phyloP scores from a whole-genome alignment of 495 filamentous ascomycete species.

The Ramalina intermedia region DNA sequence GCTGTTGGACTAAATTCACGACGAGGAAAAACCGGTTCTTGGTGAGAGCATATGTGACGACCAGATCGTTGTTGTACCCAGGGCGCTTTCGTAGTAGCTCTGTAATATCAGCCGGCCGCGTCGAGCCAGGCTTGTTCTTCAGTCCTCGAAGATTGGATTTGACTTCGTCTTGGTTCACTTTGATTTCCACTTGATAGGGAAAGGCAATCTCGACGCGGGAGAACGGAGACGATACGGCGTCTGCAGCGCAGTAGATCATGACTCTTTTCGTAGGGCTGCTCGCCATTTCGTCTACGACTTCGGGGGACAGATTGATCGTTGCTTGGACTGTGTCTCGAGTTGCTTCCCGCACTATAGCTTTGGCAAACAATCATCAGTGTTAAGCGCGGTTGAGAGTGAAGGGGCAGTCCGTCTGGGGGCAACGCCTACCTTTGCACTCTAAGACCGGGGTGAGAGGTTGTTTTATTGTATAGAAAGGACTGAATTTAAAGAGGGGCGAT shows the following conservation, averaged over 20 bases:
- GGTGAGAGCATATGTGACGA: conserved; percentile 85
- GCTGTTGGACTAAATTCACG: conserved; percentile 57
- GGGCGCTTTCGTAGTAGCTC: conserved; percentile 50
- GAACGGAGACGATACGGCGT: conserved; percentile 34
- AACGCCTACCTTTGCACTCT: conserved; percentile 50
- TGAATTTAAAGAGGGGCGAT: conserved; percentile 48
- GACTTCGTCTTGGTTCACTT: conserved; percentile 73
- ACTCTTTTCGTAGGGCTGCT: conserved; percentile 42
- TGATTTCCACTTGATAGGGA: conserved; percentile 81
- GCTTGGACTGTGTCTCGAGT: conserved; percentile 37
- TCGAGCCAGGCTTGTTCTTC: conserved; percentile 91
- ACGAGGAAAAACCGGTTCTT: conserved; percentile 70
- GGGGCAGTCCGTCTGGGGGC: neutral
- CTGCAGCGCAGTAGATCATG: conserved; percentile 69
- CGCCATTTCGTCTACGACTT: conserved; percentile 32
- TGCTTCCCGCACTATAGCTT: conserved; percentile 30
- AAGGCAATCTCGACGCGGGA: conserved; percentile 65
- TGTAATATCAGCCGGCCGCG: conserved; percentile 83
- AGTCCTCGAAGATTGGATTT: conserved; percentile 82
- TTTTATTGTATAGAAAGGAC: conserved; percentile 59
- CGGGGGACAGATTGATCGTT: conserved; percentile 37
- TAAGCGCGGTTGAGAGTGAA: neutral
- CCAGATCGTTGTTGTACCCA: conserved; percentile 58
- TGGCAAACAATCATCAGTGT: conserved; percentile 14
- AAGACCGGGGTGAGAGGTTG: conserved; percentile 44